Evolutionary conservation across 1,284 basidiomycete genomes (phyloP), one percentile per base, ranked within the genome.

Genomic region (Flammula alnicola): DNA sequence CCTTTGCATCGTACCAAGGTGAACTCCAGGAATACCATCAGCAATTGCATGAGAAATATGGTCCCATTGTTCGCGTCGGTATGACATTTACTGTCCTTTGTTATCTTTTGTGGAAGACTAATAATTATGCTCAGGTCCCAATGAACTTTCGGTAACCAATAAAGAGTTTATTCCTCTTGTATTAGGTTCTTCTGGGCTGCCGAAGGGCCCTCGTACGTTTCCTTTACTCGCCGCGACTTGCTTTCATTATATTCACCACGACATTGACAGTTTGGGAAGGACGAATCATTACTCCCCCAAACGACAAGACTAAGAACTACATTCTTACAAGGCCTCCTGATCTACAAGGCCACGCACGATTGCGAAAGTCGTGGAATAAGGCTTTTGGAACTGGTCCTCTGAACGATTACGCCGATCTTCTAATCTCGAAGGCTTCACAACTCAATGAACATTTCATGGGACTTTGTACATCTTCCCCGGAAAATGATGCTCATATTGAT

Each of bases 291-390:
- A 35, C 41, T 4, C 50, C 58, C 8, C 47, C 43, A 11, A 51
- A 49, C 39, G 50, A 53, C 20, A 32, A 32, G 9, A 47, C 47
- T 3, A 51, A 56, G 14, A 37, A 41, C 17, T 54, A 60, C 32
- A 53, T 48, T 31, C n/a, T 65, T 4, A 50, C 66, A 5, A 55
- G 44, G 11, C 23, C 61, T 8, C 52, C 59, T 10, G 65, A 66
- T 49, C 33, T 52, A 5, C 57, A 63, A 10, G 56, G 72, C 8
- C 81, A 84, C 49, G 61, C 73, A 0, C 69, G 70, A 14, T 70
- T 78, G n/a, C 71, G 83, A 16, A 72, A 71, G 39, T 66, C 73
- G 3, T 84, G 83, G 81, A 74, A 73, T 25, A 72, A 73, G 26
- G 81, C 70, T 0, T 75, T 84, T 59, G 72, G 66, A 33, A 58